Conservation (phyloP, 75 land plant genomes). For the Pinus albicaulis region DNA sequence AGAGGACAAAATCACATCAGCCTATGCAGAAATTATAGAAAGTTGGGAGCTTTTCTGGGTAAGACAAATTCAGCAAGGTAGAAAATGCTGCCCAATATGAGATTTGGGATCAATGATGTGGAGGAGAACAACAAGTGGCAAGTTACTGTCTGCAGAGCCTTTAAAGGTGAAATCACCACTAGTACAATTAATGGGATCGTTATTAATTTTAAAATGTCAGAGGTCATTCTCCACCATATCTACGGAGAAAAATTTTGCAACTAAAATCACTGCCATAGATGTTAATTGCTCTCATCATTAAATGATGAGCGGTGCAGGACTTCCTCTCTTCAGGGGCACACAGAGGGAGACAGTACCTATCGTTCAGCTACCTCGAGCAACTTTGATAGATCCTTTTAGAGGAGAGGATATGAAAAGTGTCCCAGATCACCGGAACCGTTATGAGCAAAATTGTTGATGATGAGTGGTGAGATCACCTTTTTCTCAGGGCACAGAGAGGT, state of each 20-base stretch:
- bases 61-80: conserved; percentile 10
- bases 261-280: conserved; percentile 8
- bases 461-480: too few relatives aligned
- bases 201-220: not conserved
- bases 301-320: not conserved
- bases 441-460: too few relatives aligned
- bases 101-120: conserved; percentile 10
- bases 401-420: too few relatives aligned
- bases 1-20: conserved; percentile 30
- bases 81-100: conserved; percentile 10
- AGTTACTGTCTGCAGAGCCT: not conserved
- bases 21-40: conserved; percentile 15
- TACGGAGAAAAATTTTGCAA: not conserved
- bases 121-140: conserved; percentile 1
- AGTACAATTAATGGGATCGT: not conserved
- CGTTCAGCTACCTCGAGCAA: too few relatives aligned
- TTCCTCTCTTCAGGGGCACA: too few relatives aligned
- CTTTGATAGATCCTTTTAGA: too few relatives aligned
- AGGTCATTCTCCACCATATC: not conserved
- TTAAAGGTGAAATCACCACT: not conserved
- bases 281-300: not conserved
- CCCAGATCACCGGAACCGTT: too few relatives aligned
- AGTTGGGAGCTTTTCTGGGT: conserved; percentile 11
- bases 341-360: too few relatives aligned
- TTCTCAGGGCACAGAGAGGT: too few relatives aligned